phyloP scores from a whole-genome alignment of 768 basidiomycete genomes.

The Rhodotorula diobovata region DNA sequence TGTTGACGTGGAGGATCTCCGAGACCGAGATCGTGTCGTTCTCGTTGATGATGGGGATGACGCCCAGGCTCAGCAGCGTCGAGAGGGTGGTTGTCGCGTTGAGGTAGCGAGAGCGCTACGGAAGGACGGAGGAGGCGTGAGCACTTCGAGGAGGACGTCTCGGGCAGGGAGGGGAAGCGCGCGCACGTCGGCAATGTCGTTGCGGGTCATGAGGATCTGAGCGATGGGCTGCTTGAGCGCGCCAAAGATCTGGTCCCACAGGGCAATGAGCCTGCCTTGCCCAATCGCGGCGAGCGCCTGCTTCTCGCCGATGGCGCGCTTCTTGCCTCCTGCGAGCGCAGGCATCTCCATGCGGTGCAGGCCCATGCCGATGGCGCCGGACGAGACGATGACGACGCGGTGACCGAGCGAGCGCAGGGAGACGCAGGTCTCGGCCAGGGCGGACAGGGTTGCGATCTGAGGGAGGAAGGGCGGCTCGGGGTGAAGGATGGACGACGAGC shows the following conservation, averaged over 20 bases:
- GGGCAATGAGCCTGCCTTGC: conserved; percentile 87
- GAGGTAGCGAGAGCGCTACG: conserved; percentile 82
- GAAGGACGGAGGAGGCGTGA: conserved; percentile 2
- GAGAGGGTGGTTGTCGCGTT: conserved; percentile 95
- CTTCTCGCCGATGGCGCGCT: conserved; percentile 80
- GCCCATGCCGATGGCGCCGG: conserved; percentile 96
- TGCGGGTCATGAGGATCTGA: conserved; percentile 86
- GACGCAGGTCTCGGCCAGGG: conserved; percentile 84
- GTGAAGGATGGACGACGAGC: conserved; percentile 94
- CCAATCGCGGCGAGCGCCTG: conserved; percentile 95
- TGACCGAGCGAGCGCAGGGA: conserved; percentile 73
- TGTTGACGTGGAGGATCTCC: conserved; percentile 65
- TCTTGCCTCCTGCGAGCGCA: conserved; percentile 46
- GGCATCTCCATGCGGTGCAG: conserved; percentile 78
- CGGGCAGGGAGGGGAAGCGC: conserved; percentile 11
- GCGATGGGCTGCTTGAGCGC: conserved; percentile 93
- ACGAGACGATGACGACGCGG: conserved; percentile 90
- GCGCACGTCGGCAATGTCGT: conserved; percentile 90
- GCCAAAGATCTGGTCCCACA: conserved; percentile 95
- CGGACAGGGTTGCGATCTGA: conserved; percentile 80
- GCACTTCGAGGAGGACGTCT: no score
- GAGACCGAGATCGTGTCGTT: conserved; percentile 98
- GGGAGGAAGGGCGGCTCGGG: conserved; percentile 82
- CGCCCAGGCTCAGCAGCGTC: conserved; percentile 85
- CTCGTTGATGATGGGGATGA: conserved; percentile 97